Base-by-base conservation (phyloP, 495 filamentous ascomycete genomes). In the Talaromyces stipitatus region DNA sequence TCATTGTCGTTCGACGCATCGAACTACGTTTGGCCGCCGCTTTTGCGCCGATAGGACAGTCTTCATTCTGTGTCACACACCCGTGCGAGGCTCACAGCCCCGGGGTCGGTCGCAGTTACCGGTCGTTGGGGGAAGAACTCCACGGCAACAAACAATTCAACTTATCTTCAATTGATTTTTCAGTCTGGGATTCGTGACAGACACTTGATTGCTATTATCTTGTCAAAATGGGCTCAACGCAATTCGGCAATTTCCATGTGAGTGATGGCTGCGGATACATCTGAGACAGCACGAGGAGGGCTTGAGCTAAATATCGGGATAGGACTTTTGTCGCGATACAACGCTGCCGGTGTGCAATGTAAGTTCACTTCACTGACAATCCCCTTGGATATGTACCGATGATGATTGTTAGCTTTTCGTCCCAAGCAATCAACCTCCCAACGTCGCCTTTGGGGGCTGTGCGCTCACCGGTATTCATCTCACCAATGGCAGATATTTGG, bases 341-440 rank as follows among this genome's bases (percentile, higher is more conserved):
- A 97, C 92, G 60, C 79, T 99, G 66, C 94, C 94, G 60, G 83
- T 96, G 61, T 97, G 92, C 83, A 96, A 96, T 82, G 92, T 97
- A 82, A 60, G 92, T 85, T 6, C 30, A 55, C 6, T 23, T 23
- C 2, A 36, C 26, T 46, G 5, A 20, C 27, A 22, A 48, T 43
- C 7, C 12, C n/a, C 29, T 48, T 27, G 24, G 24, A 12, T 12
- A 8, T 18, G 23, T 28, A 28, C 22, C 26, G 54, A 48, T 23
- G 7, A 48, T 12, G 2, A 27, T 22, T 3, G 9, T 10, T 60
- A 84, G 81, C 80, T 86, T 38, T 84, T 86, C 66, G 64, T 69
- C 36, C 12, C 45, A 4, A 60, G 57, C 53, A 71, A 76, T 59
- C 69, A 79, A 58, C 74, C 78, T 61, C 77, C 73, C 61, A 79